Conservation (phyloP, 345 rosid species). For the Lepidium africanum region DNA sequence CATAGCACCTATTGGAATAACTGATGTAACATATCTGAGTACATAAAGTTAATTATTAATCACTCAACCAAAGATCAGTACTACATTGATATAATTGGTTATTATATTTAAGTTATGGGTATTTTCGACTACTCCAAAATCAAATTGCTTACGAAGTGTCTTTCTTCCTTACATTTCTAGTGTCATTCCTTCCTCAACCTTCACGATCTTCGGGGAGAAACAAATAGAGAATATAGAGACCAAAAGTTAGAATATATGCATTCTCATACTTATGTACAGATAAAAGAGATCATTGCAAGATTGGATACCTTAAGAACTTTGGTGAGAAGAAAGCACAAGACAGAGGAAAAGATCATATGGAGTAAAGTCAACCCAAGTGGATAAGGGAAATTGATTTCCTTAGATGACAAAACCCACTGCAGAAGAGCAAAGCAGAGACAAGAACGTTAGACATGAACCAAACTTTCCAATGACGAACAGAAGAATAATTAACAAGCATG, state of each 20-base stretch:
- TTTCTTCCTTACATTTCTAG: conserved; percentile 66
- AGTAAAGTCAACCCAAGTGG: conserved; percentile 96
- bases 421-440: conserved; percentile 12
- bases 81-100: neutral
- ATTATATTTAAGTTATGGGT: neutral
- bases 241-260: neutral
- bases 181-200: conserved; percentile 96
- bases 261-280: neutral
- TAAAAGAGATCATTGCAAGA: conserved; percentile 4
- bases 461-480: neutral
- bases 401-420: conserved; percentile 98
- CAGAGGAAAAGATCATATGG: conserved; percentile 90
- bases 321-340: conserved; percentile 74
- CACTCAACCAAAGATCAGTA: neutral
- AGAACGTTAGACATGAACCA: neutral
- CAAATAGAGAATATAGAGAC: neutral
- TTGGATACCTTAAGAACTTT: conserved; percentile 68
- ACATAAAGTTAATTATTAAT: conserved; percentile 18
- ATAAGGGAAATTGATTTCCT: conserved; percentile 93
- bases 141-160: conserved; percentile 17
- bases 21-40: conserved; percentile 71
- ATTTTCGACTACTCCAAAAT: conserved; percentile 18
- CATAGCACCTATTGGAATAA: conserved; percentile 90
- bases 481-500: neutral
- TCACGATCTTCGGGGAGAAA: conserved; percentile 45